Percentiles rank a stretch among this genome's conserved stretches.
phyloP scores from a whole-genome alignment of 2,329 filamentous ascomycete genomes.

The Mycosphaerelloides madeirae region DNA sequence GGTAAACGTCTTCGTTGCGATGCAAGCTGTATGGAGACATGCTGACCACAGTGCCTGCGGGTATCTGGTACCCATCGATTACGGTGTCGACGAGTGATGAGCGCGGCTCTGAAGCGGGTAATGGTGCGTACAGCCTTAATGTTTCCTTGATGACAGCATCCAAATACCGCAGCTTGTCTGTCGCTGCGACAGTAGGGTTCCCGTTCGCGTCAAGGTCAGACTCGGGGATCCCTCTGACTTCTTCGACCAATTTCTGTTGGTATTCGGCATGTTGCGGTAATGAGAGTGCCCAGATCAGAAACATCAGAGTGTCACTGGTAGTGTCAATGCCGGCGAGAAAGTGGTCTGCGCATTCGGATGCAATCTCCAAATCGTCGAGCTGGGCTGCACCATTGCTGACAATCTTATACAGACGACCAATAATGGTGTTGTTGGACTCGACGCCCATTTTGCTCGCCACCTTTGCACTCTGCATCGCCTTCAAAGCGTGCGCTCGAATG shows the following conservation, averaged over 20 bases:
- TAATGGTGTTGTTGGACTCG: conserved; percentile 31
- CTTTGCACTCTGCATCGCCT: conserved; percentile 26
- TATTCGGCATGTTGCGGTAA: conserved; percentile 38
- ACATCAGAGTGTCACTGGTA: conserved; percentile 50
- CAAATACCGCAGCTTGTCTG: conserved; percentile 51
- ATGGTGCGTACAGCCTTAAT: conserved; percentile 56
- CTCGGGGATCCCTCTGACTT: conserved; percentile 33
- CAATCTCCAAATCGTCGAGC: conserved; percentile 45
- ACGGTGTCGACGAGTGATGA: conserved; percentile 33
- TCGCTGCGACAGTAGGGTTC: conserved; percentile 39
- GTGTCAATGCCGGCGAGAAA: conserved; percentile 52
- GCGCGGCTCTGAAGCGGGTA: conserved; percentile 50
- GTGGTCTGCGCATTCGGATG: conserved; percentile 52
- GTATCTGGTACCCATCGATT: conserved; percentile 34
- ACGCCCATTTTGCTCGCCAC: conserved; percentile 19
- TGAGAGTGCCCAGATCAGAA: conserved; percentile 48
- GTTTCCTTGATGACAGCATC: conserved; percentile 72
- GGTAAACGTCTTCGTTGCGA: conserved; percentile 39
- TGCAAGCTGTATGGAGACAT: conserved; percentile 42
- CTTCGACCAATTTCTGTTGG: conserved; percentile 44
- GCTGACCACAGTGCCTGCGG: conserved; percentile 36
- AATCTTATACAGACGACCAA: conserved; percentile 36
- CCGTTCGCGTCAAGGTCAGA: conserved; percentile 24
- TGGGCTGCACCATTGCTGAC: conserved; percentile 5
- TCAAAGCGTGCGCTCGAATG: conserved; percentile 43